A percentile compares a stretch with the other conserved stretches of the same genome.
These are phyloP conservation scores for Waitea zeae DNA, from an alignment of 1,284 basidiomycete genomes.

Conservation along the genomic window DNA sequence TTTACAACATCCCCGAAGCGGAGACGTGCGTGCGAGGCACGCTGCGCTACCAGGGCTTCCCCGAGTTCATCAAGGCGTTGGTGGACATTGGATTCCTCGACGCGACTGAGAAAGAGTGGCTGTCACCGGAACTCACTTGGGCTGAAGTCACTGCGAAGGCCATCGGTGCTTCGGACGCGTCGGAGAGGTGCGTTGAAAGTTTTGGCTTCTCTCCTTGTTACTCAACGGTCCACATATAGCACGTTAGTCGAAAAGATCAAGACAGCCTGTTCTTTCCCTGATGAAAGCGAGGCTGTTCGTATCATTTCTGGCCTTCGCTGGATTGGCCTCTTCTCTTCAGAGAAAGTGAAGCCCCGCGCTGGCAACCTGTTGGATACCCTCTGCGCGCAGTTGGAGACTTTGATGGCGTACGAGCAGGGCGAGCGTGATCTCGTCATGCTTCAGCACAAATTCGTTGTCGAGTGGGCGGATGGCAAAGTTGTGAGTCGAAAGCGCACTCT, in stretches of 20 bases:
- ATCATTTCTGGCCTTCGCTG: constrained; percentile 82
- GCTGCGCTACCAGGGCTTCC: constrained; percentile 94
- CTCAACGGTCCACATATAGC: constrained; percentile 13
- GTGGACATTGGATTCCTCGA: constrained; percentile 85
- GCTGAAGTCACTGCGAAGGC: constrained; percentile 69
- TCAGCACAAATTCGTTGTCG: constrained; percentile 91
- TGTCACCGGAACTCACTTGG: constrained; percentile 65
- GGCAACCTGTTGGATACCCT: constrained; percentile 89
- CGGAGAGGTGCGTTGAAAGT: constrained; percentile 46
- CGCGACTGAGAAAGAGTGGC: constrained; percentile 62
- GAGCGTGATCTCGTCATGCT: constrained; percentile 96
- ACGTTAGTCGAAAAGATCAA: constrained; percentile 60
- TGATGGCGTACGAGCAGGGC: constrained; percentile 84
- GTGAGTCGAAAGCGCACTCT: constrained; percentile 19
- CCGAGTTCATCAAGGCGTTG: constrained; percentile 84
- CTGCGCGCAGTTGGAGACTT: constrained; percentile 76
- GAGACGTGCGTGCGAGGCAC: constrained; percentile 90
- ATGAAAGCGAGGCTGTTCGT: constrained; percentile 47
- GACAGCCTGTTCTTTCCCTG: constrained; percentile 55
- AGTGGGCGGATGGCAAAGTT: constrained; percentile 68
- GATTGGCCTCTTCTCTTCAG: constrained; percentile 83
- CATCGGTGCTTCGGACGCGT: constrained; percentile 52
- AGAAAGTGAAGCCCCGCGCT: constrained; percentile 44
- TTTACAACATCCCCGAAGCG: constrained; percentile 87
- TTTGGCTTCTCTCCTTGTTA: not conserved